Evolutionary conservation across 495 filamentous ascomycete species (phyloP), one percentile per base, ranked within the genome.

Genomic region (Xylaria curta): DNA sequence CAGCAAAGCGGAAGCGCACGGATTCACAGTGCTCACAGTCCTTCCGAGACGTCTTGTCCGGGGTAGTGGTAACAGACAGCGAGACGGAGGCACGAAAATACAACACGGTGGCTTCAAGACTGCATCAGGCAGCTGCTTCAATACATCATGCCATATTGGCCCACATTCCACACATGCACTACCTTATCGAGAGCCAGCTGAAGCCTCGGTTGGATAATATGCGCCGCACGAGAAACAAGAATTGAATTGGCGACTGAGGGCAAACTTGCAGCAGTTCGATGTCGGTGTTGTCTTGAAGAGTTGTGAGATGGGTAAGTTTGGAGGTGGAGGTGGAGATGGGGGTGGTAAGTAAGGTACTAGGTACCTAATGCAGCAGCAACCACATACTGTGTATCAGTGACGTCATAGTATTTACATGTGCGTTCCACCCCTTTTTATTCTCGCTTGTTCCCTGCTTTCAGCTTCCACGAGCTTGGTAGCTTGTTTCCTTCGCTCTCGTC

Each of bases 11-110:
- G n/a, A n/a, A n/a, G n/a, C n/a, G n/a, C 59, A 61, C 59, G 59
- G 59, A 61, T 61, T 61, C 59, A 21, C 59, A 12, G 42, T 42
- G 59, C 15, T 61, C 59, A n/a, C n/a, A n/a, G n/a, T n/a, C n/a
- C n/a, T n/a, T n/a, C n/a, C n/a, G n/a, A n/a, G n/a, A n/a, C n/a
- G n/a, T n/a, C n/a, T n/a, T n/a, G n/a, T n/a, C n/a, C n/a, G n/a
- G n/a, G n/a, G n/a, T n/a, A n/a, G 59, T 19, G 59, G 36, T 61
- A 61, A 42, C 54, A 21, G 24, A 2, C 10, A 13, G 53, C 19
- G 21, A 12, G 13, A 31, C 53, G 53, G 26, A 13, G 31, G 21
- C 10, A 31, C 10, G 24, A 56, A 15, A 3, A 54, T 26, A 54
- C 51, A 54, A 54, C 51, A 5, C 51, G 6, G 51, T 26, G 4